A percentile compares a stretch with the other conserved stretches of the same genome.
These are phyloP conservation scores for Pyrenophora seminiperda DNA, from an alignment of 2,329 filamentous ascomycete genomes.

Conservation along the genomic window DNA sequence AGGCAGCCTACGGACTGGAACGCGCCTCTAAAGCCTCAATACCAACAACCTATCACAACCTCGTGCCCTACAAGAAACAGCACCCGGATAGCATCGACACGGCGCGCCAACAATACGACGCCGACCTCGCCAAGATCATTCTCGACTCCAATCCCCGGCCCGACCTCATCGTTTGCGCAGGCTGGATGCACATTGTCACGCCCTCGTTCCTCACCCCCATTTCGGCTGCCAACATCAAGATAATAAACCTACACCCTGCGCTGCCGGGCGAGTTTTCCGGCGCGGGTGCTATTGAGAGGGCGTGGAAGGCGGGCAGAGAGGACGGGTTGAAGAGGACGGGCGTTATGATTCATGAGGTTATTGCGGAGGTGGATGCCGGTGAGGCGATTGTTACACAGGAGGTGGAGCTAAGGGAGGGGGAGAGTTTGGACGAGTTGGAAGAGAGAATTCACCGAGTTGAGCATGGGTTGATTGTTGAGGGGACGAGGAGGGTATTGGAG, in stretches of 20 bases:
- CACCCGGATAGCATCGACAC: constrained; percentile 57
- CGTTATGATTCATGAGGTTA: constrained; percentile 88
- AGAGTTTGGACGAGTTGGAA: constrained; percentile 67
- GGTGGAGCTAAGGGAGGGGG: constrained; percentile 65
- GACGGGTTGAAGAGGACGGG: constrained; percentile 72
- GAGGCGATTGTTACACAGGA: constrained; percentile 72
- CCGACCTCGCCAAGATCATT: constrained; percentile 71
- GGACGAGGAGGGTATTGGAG: constrained; percentile 61
- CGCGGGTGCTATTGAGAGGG: constrained; percentile 75
- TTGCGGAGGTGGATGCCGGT: constrained; percentile 76
- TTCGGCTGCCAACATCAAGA: constrained; percentile 63
- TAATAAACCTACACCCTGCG: constrained; percentile 84
- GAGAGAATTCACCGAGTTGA: constrained; percentile 76
- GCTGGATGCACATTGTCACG: constrained; percentile 86
- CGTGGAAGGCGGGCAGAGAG: constrained; percentile 73
- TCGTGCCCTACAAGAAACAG: constrained; percentile 74
- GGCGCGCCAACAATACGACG: constrained; percentile 73
- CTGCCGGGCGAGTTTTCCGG: constrained; percentile 78
- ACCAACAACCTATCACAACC: constrained; percentile 79
- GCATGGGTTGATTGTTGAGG: constrained; percentile 79
- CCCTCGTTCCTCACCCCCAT: constrained; percentile 72
- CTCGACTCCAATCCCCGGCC: constrained; percentile 63
- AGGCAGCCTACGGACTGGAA: constrained; percentile 67
- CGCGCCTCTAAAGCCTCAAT: constrained; percentile 66
- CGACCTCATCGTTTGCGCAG: constrained; percentile 76